A percentile compares a stretch with the other conserved stretches of the same genome.
phyloP scores from a whole-genome alignment of 106 monocot genomes.

The Dendrobium catenatum region DNA sequence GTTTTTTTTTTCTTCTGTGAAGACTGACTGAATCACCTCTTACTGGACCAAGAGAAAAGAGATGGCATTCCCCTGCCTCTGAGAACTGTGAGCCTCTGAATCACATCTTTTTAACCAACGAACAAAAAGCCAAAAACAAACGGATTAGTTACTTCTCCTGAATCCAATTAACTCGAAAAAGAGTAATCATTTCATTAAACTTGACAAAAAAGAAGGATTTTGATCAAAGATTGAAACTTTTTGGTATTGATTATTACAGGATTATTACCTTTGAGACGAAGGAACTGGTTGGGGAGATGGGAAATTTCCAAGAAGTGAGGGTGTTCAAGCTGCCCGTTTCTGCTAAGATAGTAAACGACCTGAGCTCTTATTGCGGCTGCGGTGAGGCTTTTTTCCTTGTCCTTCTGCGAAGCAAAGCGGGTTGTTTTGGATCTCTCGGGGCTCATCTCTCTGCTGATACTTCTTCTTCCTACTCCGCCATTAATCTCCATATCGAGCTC shows the following conservation, averaged over 20 bases:
- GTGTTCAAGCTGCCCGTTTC: slow-evolving; percentile 91
- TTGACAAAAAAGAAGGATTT: too few relatives aligned
- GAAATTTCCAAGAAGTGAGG: slow-evolving; percentile 91
- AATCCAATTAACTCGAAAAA: not conserved
- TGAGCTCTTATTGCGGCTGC: slow-evolving; percentile 37
- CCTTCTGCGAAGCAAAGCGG: not conserved
- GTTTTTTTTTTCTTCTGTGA: too few relatives aligned
- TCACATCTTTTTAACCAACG: slow-evolving; percentile 35
- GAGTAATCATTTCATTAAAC: not conserved
- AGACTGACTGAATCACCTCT: slow-evolving; percentile 35
- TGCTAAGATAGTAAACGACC: slow-evolving; percentile 70
- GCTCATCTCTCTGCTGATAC: slow-evolving; percentile 36
- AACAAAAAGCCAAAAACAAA: not conserved
- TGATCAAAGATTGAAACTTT: too few relatives aligned
- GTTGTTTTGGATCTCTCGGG: slow-evolving; percentile 26
- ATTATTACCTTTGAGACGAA: slow-evolving; percentile 36
- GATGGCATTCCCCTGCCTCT: slow-evolving; percentile 68
- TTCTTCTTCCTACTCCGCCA: slow-evolving; percentile 14
- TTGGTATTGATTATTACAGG: too few relatives aligned
- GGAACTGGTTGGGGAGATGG: slow-evolving; percentile 49
- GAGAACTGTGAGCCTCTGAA: slow-evolving; percentile 44
- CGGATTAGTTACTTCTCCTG: not conserved
- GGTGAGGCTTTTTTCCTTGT: not conserved
- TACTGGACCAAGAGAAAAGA: slow-evolving; percentile 87
- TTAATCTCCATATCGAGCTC: slow-evolving; percentile 12